Percentiles rank a stretch among this genome's conserved stretches.
These are phyloP conservation scores for Ogataea philodendri DNA, from an alignment of 805 yeast species.

Conservation along the genomic window DNA sequence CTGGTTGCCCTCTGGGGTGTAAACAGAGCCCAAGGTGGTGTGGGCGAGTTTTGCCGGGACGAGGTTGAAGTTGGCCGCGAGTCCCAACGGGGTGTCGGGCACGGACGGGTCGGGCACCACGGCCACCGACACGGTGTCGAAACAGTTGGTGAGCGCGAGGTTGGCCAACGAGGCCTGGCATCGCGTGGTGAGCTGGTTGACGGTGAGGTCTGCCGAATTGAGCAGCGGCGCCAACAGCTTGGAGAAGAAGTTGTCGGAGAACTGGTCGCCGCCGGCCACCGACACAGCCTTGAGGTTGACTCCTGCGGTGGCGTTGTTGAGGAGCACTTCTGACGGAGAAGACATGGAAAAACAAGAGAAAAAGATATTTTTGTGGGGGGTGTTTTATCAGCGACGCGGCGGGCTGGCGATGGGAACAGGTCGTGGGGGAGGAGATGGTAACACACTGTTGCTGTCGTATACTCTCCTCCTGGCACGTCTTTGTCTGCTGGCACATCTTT, in stretches of 20 bases:
- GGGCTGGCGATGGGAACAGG: too few relatives aligned
- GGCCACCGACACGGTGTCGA: slow-evolving; percentile 25
- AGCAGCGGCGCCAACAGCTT: slow-evolving; percentile 47
- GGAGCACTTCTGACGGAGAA: slow-evolving; percentile 18
- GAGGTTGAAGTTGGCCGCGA: slow-evolving; percentile 34
- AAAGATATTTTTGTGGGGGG: slow-evolving; percentile 3
- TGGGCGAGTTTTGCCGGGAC: slow-evolving; percentile 32
- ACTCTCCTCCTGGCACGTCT: too few relatives aligned
- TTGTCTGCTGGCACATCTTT: too few relatives aligned
- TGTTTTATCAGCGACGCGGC: not conserved
- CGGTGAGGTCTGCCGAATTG: slow-evolving; percentile 37
- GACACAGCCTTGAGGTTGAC: slow-evolving; percentile 31
- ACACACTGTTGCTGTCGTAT: too few relatives aligned
- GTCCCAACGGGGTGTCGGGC: slow-evolving; percentile 28
- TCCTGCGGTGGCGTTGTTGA: slow-evolving; percentile 22
- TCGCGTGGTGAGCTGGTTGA: slow-evolving; percentile 38
- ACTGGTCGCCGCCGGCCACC: slow-evolving; percentile 32
- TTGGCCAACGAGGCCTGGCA: slow-evolving; percentile 22
- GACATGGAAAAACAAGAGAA: slow-evolving; percentile 7
- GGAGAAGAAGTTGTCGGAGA: slow-evolving; percentile 41
- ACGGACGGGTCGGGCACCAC: slow-evolving; percentile 17
- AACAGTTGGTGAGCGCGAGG: slow-evolving; percentile 30
- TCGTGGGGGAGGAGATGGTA: too few relatives aligned
- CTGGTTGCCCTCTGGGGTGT: slow-evolving; percentile 36
- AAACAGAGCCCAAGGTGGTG: slow-evolving; percentile 35